phyloP scores from a whole-genome alignment of 495 filamentous ascomycete genomes.

The Penicillium lagena region DNA sequence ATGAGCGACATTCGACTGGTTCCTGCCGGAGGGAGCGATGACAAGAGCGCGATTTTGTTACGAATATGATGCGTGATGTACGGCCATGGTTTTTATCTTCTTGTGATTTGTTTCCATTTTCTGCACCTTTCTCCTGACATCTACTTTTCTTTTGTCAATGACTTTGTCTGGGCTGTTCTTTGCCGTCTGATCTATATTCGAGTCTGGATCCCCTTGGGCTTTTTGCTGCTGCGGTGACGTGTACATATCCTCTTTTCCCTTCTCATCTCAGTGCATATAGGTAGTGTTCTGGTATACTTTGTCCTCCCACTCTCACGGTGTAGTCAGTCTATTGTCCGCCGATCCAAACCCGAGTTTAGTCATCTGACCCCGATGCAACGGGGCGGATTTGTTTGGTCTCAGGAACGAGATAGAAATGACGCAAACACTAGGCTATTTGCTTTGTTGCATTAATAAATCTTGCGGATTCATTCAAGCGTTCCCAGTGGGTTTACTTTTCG shows the following conservation, averaged over 20 bases:
- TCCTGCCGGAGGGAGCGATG: constrained; percentile 8
- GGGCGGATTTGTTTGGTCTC: constrained; percentile 17
- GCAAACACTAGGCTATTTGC: not conserved
- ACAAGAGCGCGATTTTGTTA: constrained; percentile 13
- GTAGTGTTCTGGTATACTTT: too few relatives aligned
- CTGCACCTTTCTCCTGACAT: constrained; percentile 4
- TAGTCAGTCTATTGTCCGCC: constrained; percentile 1
- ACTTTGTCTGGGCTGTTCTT: not conserved
- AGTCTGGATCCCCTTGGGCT: constrained; percentile 6
- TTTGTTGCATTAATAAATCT: not conserved
- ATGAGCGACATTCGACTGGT: constrained; percentile 14
- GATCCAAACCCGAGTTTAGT: not conserved
- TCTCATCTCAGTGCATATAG: constrained; percentile 9
- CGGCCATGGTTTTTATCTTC: constrained; percentile 20
- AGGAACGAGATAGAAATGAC: not conserved
- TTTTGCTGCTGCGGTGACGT: constrained; percentile 13
- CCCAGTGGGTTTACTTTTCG: not conserved
- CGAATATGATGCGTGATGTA: constrained; percentile 24
- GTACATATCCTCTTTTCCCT: constrained; percentile 22
- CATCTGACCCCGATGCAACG: constrained; percentile 24
- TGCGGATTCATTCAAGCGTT: not conserved
- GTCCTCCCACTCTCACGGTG: too few relatives aligned
- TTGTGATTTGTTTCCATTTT: constrained; percentile 8
- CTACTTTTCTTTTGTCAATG: not conserved
- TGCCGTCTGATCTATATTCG: constrained; percentile 5